Base-by-base conservation (phyloP, 352 stramenopile genomes). In the Globisporangium okanoganense region DNA sequence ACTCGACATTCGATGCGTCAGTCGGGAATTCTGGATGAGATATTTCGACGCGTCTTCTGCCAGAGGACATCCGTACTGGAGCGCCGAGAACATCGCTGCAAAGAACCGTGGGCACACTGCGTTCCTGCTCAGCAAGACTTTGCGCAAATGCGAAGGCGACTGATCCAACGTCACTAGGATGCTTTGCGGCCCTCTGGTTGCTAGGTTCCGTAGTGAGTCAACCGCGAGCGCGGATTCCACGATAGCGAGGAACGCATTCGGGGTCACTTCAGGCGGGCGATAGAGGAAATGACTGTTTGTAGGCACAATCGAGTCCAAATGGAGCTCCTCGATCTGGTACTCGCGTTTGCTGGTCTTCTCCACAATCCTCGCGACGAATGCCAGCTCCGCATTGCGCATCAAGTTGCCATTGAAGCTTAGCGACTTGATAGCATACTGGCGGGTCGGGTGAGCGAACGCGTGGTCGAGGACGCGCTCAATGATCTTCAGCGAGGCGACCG, bases 331-430 rank as follows among this genome's bases (percentile, higher is more conserved):
- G 0, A 60, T n/a, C 2, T 47, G 22, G 24, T 40, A 59, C 3
- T n/a, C 25, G n/a, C n/a, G n/a, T n/a, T 1, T 16, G 2, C 18
- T 31, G 41, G 13, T 44, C 35, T 38, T 53, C 27, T 47, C 6
- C 0, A 57, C 29, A 8, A 70, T 63, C 35, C 64, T 49, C 13
- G 64, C 49, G 10, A 64, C 8, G n/a, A 67, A 53, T 6, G 43
- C 24, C 2, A 70, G 43, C 5, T 70, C 58, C 13, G n/a, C n/a
- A 20, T n/a, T 0, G 9, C 25, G 40, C 52, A 70, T 40, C 14
- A 8, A 0, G 16, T 67, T 50, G 5, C 41, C 18, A 14, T 38
- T 61, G 3, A 67, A 27, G 5, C 62, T n/a, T n/a, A 70, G 45
- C 22, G 33, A 29, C 22, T 6, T 18, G 25, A 62, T 8, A 2